Evolutionary conservation across 1,284 basidiomycete species (phyloP), one percentile per base, ranked within the genome.

Genomic region (Microbotryum silenes-acaulis): DNA sequence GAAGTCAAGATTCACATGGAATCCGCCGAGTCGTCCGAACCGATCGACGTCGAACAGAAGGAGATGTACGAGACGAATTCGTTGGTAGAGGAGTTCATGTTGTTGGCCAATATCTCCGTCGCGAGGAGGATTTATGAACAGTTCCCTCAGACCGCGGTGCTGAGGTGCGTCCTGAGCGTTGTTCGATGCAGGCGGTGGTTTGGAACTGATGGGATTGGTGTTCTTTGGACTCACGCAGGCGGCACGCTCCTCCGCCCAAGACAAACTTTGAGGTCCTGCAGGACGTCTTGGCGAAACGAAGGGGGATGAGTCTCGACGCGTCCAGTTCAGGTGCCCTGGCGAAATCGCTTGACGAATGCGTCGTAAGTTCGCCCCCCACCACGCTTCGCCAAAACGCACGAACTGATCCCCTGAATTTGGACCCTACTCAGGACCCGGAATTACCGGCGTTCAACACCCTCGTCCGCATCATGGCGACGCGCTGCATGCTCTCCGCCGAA

Each of bases 41-140:
- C 96, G 0, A 90, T 97, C 66, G 94, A 97, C 69, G 93, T 99
- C 5, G 93, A 97, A 77, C 92, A 96, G 75, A 98, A 98, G 76
- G 87, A 92, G 72, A 76, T 89, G 72, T 79, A 83, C 44, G 93
- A 98, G 78, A 98, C 96, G 14, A 98, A 98, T 75, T 92, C 88
- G 67, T 79, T 99, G 12, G 96, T 98, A 2, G 96, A 99, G 74
- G 96, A 98, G 77, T 98, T 98, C 76, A 98, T 99, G 96, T 79
- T 99, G 65, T 83, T 98, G 60, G 96, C 96, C 31, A 98, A 98
- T 73, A 89, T 96, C 69, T 91, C 87, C 65, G 96, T 97, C 0
- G 96, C 94, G 9, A 78, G 80, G 71, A 88, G 88, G 75, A 97
- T 97, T 51, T 89, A 97, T 74, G 90, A 96, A 72, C 85, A 88